Evolutionary conservation across 495 filamentous ascomycete genomes (phyloP).

Genomic region (Chaetomium cochliodes): DNA sequence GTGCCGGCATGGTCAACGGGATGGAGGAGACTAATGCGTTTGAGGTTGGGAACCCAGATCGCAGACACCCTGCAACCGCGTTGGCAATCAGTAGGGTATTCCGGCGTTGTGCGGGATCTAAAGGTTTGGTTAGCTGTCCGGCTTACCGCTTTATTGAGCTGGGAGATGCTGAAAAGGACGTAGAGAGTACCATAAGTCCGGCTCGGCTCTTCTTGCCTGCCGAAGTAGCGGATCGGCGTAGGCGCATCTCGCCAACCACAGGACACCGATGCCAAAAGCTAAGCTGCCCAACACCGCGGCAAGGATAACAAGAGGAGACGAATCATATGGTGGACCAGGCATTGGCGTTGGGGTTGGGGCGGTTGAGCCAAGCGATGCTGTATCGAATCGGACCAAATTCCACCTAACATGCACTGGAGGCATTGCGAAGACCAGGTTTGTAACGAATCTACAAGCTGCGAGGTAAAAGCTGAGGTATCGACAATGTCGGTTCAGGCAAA

Average conservation of each 20-base stretch:
- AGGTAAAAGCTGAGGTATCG: too few species aligned
- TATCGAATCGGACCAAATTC: background rate
- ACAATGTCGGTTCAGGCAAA: too few species aligned
- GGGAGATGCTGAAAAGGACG: background rate
- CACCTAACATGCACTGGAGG: background rate
- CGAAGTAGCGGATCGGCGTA: background rate
- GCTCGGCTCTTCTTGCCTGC: background rate
- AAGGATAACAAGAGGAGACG: conserved; percentile 1
- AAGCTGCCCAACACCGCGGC: background rate
- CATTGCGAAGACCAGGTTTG: background rate
- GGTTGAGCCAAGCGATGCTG: background rate
- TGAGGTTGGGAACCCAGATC: background rate
- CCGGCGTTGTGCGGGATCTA: background rate
- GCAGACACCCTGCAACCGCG: background rate
- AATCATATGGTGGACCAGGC: background rate
- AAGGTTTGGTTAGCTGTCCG: background rate
- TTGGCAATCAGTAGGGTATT: background rate
- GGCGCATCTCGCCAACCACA: background rate
- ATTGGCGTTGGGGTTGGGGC: background rate
- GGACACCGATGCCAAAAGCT: background rate
- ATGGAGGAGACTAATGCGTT: background rate
- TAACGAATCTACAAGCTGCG: background rate
- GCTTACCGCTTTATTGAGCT: background rate
- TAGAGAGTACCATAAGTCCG: background rate
- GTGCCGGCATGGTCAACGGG: background rate